A percentile compares a stretch with the other conserved stretches of the same genome.
Evolutionary conservation across 2,329 filamentous ascomycete genomes (phyloP).

Genomic region (Fusarium sp.): DNA sequence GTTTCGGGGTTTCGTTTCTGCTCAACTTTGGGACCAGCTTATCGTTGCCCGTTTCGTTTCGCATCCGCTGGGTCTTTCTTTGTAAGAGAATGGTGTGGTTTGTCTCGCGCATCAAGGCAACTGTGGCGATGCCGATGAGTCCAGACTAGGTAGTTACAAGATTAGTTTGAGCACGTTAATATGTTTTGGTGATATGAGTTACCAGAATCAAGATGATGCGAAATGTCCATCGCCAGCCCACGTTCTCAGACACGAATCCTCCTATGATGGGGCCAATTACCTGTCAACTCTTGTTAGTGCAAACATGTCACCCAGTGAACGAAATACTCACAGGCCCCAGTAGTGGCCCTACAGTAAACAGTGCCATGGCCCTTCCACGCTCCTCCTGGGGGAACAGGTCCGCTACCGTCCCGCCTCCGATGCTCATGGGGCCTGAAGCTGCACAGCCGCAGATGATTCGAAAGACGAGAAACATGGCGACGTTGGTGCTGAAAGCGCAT

Average conservation of each 20-base stretch:
- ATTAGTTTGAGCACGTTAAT: not conserved
- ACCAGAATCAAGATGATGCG: constrained; percentile 60
- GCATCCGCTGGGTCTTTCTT: constrained; percentile 8
- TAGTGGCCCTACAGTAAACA: constrained; percentile 70
- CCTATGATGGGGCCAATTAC: constrained; percentile 51
- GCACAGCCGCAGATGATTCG: constrained; percentile 32
- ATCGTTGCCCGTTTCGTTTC: constrained; percentile 30
- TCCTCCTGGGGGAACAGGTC: constrained; percentile 25
- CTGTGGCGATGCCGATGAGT: not conserved
- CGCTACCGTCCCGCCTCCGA: constrained; percentile 34
- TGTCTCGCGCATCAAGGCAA: constrained; percentile 47
- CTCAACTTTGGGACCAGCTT: constrained; percentile 24
- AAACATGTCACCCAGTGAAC: fast-evolving
- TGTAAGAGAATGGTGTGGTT: constrained; percentile 19
- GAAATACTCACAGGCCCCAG: constrained; percentile 58
- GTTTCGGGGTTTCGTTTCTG: constrained; percentile 20
- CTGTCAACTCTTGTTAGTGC: not conserved
- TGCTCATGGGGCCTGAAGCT: constrained; percentile 31
- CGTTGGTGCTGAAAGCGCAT: constrained; percentile 26
- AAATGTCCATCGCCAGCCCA: constrained; percentile 63
- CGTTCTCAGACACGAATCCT: constrained; percentile 58
- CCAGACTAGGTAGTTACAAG: not conserved
- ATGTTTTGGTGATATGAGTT: not conserved
- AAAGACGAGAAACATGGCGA: constrained; percentile 33
- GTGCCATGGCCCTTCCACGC: constrained; percentile 70